Conservation (phyloP, 345 rosid species). For the sweet orange (Citrus sinensis) region DVS_A1.0 CM039162.1:30771001-30771500, state of each 20-base stretch:
- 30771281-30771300: background rate
- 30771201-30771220: background rate
- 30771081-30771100: constrained; percentile 42
- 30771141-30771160: constrained; percentile 11
- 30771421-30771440: constrained; percentile 60
- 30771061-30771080: constrained; percentile 29
- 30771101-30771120: constrained; percentile 59
- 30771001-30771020: background rate
- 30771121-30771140: constrained; percentile 60
- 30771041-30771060: too few relatives aligned
- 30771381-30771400: constrained; percentile 54
- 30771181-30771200: background rate
- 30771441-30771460: constrained; percentile 51
- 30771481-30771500: constrained; percentile 46
- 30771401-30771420: constrained; percentile 58
- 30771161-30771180: background rate
- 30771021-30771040: background rate
- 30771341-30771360: constrained; percentile 51
- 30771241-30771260: background rate
- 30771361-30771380: constrained; percentile 54
- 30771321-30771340: constrained; percentile 55
- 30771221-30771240: background rate
- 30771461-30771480: constrained; percentile 58
- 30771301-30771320: constrained; percentile 28
- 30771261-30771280: background rate